A percentile compares a stretch with the other conserved stretches of the same genome.
These are phyloP conservation scores for bread wheat (Triticum aestivum) DNA, from an alignment of 176 grass and related monocot species.

Conservation along the genomic window IWGSC_CS_RefSeq_v2.1 NC_057803.1:174766814-174767313, in stretches of 20 bases:
- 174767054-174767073: neutral
- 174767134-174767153: neutral
- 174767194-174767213: neutral
- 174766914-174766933: neutral
- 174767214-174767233: neutral
- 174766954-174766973: neutral
- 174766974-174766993: slow-evolving; percentile 25
- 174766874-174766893: neutral
- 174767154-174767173: neutral
- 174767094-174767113: neutral
- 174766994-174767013: neutral
- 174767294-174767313: neutral
- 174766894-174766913: neutral
- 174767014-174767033: neutral
- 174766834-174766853: slow-evolving; percentile 8
- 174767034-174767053: neutral
- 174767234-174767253: neutral
- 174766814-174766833: neutral
- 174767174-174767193: neutral
- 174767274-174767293: neutral
- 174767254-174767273: neutral
- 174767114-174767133: neutral
- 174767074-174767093: neutral
- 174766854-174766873: slow-evolving; percentile 32
- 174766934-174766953: neutral